Conservation (phyloP, 1,284 basidiomycete species). For the Irpex sp. region DNA sequence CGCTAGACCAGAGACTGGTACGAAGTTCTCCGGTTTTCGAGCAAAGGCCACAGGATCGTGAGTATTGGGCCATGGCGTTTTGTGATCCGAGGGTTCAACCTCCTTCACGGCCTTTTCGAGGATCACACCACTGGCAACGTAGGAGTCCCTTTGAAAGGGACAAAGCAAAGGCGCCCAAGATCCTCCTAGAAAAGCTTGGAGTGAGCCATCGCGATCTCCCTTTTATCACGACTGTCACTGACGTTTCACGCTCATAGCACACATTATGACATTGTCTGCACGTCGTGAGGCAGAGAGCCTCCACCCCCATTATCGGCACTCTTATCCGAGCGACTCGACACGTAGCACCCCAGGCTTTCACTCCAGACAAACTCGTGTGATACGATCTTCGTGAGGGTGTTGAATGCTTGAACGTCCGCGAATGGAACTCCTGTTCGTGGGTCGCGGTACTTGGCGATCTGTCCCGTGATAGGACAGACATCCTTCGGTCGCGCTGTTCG, state of each 20-base stretch:
- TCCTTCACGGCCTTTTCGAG: too few species aligned
- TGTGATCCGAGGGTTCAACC: too few species aligned
- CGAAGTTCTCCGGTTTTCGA: too few species aligned
- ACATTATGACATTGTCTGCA: not conserved
- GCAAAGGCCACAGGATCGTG: too few species aligned
- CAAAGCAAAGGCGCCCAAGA: not conserved
- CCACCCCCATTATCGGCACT: not conserved
- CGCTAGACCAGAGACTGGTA: not conserved
- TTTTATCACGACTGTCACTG: not conserved
- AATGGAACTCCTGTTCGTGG: conserved; percentile 74
- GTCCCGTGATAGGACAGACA: conserved; percentile 61
- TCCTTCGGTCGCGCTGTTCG: conserved; percentile 52
- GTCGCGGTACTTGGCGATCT: conserved; percentile 63
- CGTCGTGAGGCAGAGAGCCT: not conserved
- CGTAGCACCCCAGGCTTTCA: conserved; percentile 50
- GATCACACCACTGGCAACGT: not conserved
- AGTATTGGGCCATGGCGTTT: too few species aligned
- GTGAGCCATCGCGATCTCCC: not conserved
- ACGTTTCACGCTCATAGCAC: not conserved
- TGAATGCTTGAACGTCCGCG: conserved; percentile 63
- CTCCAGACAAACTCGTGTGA: conserved; percentile 65
- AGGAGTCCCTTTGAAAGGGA: not conserved
- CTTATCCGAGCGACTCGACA: not conserved
- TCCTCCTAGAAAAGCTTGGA: not conserved
- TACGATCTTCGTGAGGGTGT: conserved; percentile 51